Evolutionary conservation across 352 stramenopile genomes (phyloP).

Genomic region (Peronosclerospora sorghi): DNA sequence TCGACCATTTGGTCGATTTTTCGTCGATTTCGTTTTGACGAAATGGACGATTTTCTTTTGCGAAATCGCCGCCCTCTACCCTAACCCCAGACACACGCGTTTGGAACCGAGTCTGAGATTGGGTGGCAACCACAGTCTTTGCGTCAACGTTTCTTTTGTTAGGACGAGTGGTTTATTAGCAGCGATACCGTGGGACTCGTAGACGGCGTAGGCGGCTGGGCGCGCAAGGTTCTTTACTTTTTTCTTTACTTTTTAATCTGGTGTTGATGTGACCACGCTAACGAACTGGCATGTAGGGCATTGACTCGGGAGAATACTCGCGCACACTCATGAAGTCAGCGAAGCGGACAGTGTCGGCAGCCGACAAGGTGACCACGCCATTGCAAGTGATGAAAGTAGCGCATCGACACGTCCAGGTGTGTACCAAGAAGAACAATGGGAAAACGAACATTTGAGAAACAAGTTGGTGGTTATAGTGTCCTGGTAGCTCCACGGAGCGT

Average conservation of each 20-base stretch:
- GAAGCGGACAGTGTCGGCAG: conserved; percentile 9
- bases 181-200: conserved; percentile 70
- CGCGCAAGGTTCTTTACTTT: conserved; percentile 55
- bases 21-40: too few relatives aligned
- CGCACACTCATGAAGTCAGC: conserved; percentile 66
- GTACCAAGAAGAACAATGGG: not conserved
- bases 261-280: not conserved
- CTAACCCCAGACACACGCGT: too few relatives aligned
- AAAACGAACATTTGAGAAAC: not conserved
- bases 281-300: conserved; percentile 31
- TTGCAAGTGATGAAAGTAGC: conserved; percentile 61
- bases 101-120: too few relatives aligned
- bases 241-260: not conserved
- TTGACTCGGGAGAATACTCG: conserved; percentile 84
- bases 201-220: conserved; percentile 82
- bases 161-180: conserved; percentile 80
- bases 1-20: too few relatives aligned
- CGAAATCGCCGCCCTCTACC: too few relatives aligned
- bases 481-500: conserved; percentile 75
- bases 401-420: conserved; percentile 48
- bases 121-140: too few relatives aligned
- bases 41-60: too few relatives aligned
- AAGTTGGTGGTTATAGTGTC: conserved; percentile 26
- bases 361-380: conserved; percentile 33
- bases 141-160: too few relatives aligned